phyloP scores from a whole-genome alignment of 164 flowering plant genomes.

The Vitis rupestris region DNA sequence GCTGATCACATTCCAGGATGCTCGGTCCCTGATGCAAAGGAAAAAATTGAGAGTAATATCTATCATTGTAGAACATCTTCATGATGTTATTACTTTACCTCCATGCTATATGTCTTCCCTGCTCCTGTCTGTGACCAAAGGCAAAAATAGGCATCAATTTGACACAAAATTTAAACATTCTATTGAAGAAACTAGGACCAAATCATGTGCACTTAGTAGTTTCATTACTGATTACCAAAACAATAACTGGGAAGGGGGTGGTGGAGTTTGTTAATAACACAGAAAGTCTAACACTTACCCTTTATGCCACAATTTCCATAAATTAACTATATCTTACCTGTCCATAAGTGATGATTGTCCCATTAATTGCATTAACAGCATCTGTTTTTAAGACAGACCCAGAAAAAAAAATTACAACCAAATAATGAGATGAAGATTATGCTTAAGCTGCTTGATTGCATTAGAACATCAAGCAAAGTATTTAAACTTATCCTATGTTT shows the following conservation, averaged over 20 bases:
- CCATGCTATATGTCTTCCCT: slow-evolving; percentile 94
- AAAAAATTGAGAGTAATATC: neutral
- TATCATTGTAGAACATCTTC: neutral
- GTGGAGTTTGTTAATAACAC: too few species aligned
- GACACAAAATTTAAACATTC: neutral
- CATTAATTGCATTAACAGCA: slow-evolving; percentile 66
- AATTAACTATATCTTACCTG: slow-evolving; percentile 47
- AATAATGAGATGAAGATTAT: neutral
- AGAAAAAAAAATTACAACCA: neutral
- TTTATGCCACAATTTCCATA: neutral
- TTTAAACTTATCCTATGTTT: neutral
- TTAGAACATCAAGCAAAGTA: neutral
- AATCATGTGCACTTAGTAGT: too few species aligned
- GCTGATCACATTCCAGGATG: slow-evolving; percentile 41
- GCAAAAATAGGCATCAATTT: slow-evolving; percentile 8
- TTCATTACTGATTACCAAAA: too few species aligned
- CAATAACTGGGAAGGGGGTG: too few species aligned
- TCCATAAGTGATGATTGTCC: slow-evolving; percentile 83
- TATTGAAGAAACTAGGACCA: too few species aligned
- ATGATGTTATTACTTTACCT: slow-evolving; percentile 41
- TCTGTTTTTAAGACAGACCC: slow-evolving; percentile 30
- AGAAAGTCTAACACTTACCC: too few species aligned
- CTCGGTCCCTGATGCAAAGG: slow-evolving; percentile 58
- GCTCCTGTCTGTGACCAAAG: slow-evolving; percentile 77
- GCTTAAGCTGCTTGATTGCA: neutral